Base-by-base conservation (phyloP, 768 basidiomycete species). In the Mycena chlorophos region DNA sequence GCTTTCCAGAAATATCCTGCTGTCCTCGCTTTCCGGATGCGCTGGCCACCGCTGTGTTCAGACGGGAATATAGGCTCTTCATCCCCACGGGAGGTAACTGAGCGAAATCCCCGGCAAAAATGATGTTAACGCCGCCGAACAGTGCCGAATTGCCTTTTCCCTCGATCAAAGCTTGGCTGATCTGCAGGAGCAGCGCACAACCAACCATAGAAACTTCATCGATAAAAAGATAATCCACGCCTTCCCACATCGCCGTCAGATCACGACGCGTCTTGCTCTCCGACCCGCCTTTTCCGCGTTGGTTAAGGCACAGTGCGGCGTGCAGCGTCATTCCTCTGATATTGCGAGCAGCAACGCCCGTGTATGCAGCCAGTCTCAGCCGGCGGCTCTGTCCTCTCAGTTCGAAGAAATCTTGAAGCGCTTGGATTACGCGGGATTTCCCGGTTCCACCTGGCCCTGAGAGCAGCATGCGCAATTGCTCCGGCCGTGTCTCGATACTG, bases 41-140 rank as follows among this genome's bases (percentile, higher is more conserved):
- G 25, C 28, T 19, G 0, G 34, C 31, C 19, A 45, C 19, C 3
- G 37, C 3, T 2, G 54, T 60, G 48, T 65, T 47, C 0, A 69
- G 20, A 3, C 37, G 30, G 0, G 61, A 40, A 31, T 62, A 71
- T 8, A 77, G 45, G 0, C 63, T 46, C 0, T 31, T 65, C 2
- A 70, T 60, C 0, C 59, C 55, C 0, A 79, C 67, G 14, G 78
- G 77, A 1, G 75, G 70, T 3, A 75, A 54, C 48, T 79, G 78
- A 1, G 68, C 65, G 54, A 79, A 78, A 53, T 78, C 75, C 2
- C 77, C 75, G 0, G 73, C 72, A 52, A 75, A 74, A 1, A 78
- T 73, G 2, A 78, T 56, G 42, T 72, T 77, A 0, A 78, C 64
- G 0, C 74, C 73, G 3, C 77, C 75, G 63, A 76, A 78, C 0